Percentiles rank a stretch among this genome's conserved stretches.
Evolutionary conservation across 768 basidiomycete species (phyloP).

Genomic region (Mycena galopus): DNA sequence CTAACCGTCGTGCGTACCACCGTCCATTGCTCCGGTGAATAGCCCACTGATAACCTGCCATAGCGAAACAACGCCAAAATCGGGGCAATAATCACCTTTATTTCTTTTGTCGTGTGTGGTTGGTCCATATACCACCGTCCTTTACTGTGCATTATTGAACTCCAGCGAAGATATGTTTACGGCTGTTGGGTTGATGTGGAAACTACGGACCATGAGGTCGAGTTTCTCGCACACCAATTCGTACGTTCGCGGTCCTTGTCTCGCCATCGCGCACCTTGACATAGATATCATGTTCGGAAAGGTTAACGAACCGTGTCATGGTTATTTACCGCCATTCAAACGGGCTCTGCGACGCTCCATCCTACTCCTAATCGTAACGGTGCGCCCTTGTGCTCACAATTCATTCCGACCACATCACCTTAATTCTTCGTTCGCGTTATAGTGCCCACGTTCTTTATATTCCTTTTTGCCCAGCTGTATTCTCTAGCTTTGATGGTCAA

Average conservation of each 20-base stretch:
- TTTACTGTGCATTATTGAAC: neutral
- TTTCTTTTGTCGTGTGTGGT: neutral
- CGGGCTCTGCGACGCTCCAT: neutral
- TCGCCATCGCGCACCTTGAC: too few relatives aligned
- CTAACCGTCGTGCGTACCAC: neutral
- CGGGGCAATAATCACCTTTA: neutral
- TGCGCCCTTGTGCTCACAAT: neutral
- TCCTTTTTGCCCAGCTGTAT: constrained; percentile 8
- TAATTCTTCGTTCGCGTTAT: neutral
- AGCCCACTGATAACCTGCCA: neutral
- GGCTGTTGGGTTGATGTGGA: constrained; percentile 8
- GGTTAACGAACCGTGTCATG: constrained; percentile 2
- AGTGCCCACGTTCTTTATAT: constrained; percentile 12
- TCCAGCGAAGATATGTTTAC: neutral
- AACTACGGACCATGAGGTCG: constrained; percentile 7
- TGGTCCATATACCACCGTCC: neutral
- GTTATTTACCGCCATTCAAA: constrained; percentile 4
- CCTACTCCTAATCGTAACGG: neutral
- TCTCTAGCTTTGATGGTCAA: constrained; percentile 6
- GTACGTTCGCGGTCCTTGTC: neutral
- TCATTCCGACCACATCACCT: neutral
- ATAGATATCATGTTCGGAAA: neutral
- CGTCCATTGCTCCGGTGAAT: neutral
- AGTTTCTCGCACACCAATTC: constrained; percentile 8
- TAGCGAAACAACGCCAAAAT: neutral